These are phyloP conservation scores for Botrytis tulipae DNA, from an alignment of 2,329 filamentous ascomycete genomes.

Conservation along the genomic window DNA sequence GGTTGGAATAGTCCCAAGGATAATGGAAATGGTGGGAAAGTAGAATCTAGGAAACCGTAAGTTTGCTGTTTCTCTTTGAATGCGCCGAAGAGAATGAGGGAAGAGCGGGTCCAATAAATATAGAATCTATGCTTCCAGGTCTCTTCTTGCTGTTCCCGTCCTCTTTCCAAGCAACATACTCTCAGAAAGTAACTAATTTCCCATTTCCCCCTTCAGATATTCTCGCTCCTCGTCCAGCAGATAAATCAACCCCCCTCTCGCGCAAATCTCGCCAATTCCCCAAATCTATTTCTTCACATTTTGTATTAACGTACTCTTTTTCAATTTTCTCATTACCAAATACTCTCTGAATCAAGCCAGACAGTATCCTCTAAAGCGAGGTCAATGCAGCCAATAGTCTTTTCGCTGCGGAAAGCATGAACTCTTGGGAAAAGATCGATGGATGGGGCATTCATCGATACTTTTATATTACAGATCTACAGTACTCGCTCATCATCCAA, in stretches of 20 bases:
- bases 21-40: slow-evolving; percentile 27
- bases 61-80: slow-evolving; percentile 20
- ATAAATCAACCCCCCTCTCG: background rate
- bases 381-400: background rate
- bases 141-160: background rate
- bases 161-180: background rate
- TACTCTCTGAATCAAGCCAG: background rate
- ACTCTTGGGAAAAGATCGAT: background rate
- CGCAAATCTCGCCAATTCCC: background rate
- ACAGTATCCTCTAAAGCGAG: background rate
- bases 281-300: background rate
- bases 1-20: slow-evolving; percentile 39
- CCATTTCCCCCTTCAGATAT: background rate
- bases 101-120: background rate
- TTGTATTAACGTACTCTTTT: background rate
- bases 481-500: background rate
- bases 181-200: background rate
- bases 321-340: background rate
- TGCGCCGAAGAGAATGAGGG: background rate
- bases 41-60: slow-evolving; percentile 35
- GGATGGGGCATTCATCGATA: background rate
- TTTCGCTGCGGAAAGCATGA: background rate
- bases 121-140: background rate
- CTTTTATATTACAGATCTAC: background rate
- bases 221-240: slow-evolving; percentile 10